phyloP scores from a whole-genome alignment of 768 basidiomycete species.

The Amyloporia xantha region DNA sequence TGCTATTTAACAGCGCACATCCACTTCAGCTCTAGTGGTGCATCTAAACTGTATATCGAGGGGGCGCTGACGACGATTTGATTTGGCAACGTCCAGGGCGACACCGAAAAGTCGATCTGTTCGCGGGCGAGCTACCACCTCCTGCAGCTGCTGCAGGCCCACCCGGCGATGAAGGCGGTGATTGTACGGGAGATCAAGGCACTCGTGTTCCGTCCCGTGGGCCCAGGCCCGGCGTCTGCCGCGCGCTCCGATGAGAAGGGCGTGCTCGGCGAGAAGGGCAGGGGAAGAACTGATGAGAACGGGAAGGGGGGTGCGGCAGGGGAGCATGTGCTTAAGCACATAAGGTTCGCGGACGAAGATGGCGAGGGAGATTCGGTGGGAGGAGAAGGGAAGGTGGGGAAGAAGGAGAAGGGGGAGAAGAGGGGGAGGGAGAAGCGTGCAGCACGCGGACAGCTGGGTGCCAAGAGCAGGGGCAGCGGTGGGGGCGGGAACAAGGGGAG shows the following conservation, averaged over 20 bases:
- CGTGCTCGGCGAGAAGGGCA: too few relatives aligned
- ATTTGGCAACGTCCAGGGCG: constrained; percentile 41
- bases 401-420: constrained; percentile 19
- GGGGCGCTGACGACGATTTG: too few relatives aligned
- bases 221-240: constrained; percentile 30
- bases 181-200: constrained; percentile 82
- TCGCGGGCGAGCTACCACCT: constrained; percentile 88
- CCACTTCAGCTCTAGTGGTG: too few relatives aligned
- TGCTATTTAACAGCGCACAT: too few relatives aligned
- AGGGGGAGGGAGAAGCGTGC: constrained; percentile 3
- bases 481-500: neutral
- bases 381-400: constrained; percentile 7
- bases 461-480: neutral
- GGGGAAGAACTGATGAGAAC: neutral
- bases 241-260: constrained; percentile 21
- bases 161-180: constrained; percentile 89
- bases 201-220: constrained; percentile 61
- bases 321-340: constrained; percentile 33
- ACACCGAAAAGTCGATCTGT: constrained; percentile 80
- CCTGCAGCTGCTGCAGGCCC: constrained; percentile 81
- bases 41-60: too few relatives aligned
- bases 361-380: constrained; percentile 21
- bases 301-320: neutral
- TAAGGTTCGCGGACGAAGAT: constrained; percentile 45
- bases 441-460: constrained; percentile 14